phyloP scores from a whole-genome alignment of 176 grass and related monocot genomes.

The Oropetium thomaeum region DNA sequence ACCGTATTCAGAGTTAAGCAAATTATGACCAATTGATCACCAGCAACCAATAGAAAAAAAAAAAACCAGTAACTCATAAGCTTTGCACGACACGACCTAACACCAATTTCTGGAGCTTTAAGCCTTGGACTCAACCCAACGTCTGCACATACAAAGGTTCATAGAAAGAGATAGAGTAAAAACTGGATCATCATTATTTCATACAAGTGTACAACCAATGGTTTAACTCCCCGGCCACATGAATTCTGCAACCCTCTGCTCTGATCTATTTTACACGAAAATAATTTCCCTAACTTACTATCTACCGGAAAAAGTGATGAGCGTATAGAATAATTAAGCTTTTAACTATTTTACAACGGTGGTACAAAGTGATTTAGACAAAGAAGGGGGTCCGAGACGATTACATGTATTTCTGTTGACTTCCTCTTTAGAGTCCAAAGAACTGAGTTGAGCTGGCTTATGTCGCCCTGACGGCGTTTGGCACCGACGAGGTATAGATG shows the following conservation, averaged over 20 bases:
- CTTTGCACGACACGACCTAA: neutral
- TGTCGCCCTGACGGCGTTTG: constrained; percentile 28
- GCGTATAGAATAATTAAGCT: constrained; percentile 22
- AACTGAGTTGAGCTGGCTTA: constrained; percentile 15
- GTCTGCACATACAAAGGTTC: neutral
- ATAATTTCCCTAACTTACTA: constrained; percentile 26
- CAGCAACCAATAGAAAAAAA: neutral
- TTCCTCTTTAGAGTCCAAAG: constrained; percentile 21
- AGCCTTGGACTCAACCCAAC: neutral
- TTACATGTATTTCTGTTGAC: constrained; percentile 9
- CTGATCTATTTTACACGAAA: constrained; percentile 46
- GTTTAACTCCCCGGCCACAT: constrained; percentile 14
- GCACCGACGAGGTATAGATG: constrained; percentile 20
- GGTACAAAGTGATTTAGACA: constrained; percentile 22
- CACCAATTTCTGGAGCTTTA: neutral
- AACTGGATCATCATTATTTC: constrained; percentile 35
- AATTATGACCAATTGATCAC: neutral
- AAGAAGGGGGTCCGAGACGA: neutral
- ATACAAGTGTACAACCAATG: constrained; percentile 38
- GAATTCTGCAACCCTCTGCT: constrained; percentile 19
- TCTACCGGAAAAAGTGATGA: constrained; percentile 13
- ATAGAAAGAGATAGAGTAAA: neutral
- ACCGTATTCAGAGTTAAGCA: constrained; percentile 5
- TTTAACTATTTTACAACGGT: constrained; percentile 34
- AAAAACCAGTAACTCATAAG: neutral